A percentile compares a stretch with the other conserved stretches of the same genome.
Conservation (phyloP, 2,329 filamentous ascomycete genomes). For the Botrytis hyacinthi region DNA sequence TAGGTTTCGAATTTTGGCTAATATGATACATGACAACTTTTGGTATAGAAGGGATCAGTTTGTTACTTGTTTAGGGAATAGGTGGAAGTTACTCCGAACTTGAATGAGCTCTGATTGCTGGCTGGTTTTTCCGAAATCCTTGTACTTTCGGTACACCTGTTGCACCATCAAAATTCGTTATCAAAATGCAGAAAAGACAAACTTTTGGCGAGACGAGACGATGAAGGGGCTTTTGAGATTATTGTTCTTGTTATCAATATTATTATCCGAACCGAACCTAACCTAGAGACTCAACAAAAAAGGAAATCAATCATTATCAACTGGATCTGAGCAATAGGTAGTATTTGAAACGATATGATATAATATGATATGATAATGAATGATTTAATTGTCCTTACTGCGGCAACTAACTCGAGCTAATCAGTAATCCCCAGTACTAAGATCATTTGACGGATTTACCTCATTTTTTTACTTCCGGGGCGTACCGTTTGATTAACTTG, state of each 20-base stretch:
- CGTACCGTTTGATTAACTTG: constrained; percentile 6
- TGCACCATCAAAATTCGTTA: neutral
- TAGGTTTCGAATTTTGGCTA: constrained; percentile 17
- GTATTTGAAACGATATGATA: neutral
- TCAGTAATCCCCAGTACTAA: neutral
- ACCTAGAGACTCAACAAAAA: neutral
- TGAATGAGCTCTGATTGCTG: neutral
- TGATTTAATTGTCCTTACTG: constrained; percentile 7
- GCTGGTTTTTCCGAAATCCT: neutral
- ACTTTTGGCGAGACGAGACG: constrained; percentile 13
- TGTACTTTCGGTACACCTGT: neutral
- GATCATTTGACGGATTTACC: constrained; percentile 17
- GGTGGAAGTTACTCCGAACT: neutral
- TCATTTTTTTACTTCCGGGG: constrained; percentile 9
- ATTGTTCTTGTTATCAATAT: neutral
- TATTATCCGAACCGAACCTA: neutral
- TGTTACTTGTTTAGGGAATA: constrained; percentile 7
- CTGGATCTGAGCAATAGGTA: neutral
- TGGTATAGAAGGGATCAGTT: constrained; percentile 1
- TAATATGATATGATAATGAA: neutral
- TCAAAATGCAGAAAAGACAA: neutral
- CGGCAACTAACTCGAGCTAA: neutral
- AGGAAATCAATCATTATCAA: neutral
- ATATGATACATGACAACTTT: constrained; percentile 7
- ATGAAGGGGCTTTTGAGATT: neutral